These are phyloP conservation scores for Candida sanyiensis DNA, from an alignment of 805 yeast species.

Conservation along the genomic window DNA sequence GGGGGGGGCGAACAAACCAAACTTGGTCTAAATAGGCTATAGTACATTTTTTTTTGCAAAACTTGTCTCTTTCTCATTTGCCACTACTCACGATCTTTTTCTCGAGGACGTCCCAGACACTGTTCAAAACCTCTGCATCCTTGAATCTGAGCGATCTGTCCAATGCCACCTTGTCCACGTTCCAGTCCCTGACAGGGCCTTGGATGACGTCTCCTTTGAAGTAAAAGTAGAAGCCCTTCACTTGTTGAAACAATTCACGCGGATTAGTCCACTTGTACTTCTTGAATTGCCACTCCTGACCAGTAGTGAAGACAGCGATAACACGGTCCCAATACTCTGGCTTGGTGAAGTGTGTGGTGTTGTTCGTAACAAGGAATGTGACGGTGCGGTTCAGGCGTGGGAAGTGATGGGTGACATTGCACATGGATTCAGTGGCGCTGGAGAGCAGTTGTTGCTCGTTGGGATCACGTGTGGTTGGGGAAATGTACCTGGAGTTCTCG, in stretches of 20 bases:
- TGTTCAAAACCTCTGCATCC: constrained; percentile 81
- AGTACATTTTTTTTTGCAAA: not conserved
- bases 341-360: constrained; percentile 79
- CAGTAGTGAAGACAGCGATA: constrained; percentile 92
- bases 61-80: not conserved
- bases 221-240: constrained; percentile 74
- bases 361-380: constrained; percentile 77
- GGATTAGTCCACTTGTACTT: constrained; percentile 82
- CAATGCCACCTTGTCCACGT: constrained; percentile 68
- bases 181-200: constrained; percentile 74
- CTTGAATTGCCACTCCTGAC: constrained; percentile 95
- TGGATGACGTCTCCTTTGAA: constrained; percentile 81
- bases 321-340: constrained; percentile 99
- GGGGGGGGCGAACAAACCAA: too few species aligned
- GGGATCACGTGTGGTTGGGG: constrained; percentile 39
- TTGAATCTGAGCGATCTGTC: constrained; percentile 82
- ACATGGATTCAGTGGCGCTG: constrained; percentile 29
- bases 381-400: constrained; percentile 45
- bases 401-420: constrained; percentile 50
- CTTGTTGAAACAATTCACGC: constrained; percentile 69
- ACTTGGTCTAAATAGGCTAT: too few species aligned
- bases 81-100: constrained; percentile 26
- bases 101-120: constrained; percentile 81
- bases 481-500: constrained; percentile 63
- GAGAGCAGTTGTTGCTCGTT: constrained; percentile 28